phyloP scores from a whole-genome alignment of 306 rosid species.

The Gynostemma pentaphyllum region DNA sequence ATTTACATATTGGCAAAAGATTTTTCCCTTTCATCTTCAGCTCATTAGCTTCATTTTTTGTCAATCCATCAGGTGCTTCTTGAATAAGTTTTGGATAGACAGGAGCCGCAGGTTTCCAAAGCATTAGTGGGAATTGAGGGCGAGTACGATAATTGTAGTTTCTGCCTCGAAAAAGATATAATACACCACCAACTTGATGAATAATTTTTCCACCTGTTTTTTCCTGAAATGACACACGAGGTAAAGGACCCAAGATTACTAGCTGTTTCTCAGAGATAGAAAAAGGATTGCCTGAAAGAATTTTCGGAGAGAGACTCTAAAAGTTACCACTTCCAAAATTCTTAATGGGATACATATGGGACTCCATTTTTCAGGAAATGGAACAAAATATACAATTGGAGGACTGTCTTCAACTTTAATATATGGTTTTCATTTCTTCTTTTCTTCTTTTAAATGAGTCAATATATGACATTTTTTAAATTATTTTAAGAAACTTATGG shows the following conservation, averaged over 20 bases:
- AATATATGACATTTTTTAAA: neutral
- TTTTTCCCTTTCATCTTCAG: slow-evolving; percentile 56
- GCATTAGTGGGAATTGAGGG: slow-evolving; percentile 92
- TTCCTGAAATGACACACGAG: slow-evolving; percentile 36
- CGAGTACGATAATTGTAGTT: slow-evolving; percentile 69
- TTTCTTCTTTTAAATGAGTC: neutral
- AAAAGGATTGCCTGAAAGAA: neutral
- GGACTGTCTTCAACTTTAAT: neutral
- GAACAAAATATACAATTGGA: neutral
- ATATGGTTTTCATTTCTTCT: neutral
- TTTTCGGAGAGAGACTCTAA: neutral
- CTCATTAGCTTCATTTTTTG: slow-evolving; percentile 61
- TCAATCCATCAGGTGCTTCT: slow-evolving; percentile 86
- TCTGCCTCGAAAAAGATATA: slow-evolving; percentile 88
- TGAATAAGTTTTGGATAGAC: slow-evolving; percentile 88
- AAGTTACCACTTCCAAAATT: too few relatives aligned
- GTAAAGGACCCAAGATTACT: neutral
- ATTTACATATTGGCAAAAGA: slow-evolving; percentile 79
- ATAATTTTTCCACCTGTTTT: slow-evolving; percentile 85
- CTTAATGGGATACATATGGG: too few relatives aligned
- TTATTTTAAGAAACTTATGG: neutral
- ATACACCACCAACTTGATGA: slow-evolving; percentile 69
- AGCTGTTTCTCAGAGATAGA: neutral
- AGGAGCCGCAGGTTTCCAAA: slow-evolving; percentile 98
- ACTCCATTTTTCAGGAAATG: neutral